phyloP scores from a whole-genome alignment of 208 protist species.

The Leishmania braziliensis region DNA sequence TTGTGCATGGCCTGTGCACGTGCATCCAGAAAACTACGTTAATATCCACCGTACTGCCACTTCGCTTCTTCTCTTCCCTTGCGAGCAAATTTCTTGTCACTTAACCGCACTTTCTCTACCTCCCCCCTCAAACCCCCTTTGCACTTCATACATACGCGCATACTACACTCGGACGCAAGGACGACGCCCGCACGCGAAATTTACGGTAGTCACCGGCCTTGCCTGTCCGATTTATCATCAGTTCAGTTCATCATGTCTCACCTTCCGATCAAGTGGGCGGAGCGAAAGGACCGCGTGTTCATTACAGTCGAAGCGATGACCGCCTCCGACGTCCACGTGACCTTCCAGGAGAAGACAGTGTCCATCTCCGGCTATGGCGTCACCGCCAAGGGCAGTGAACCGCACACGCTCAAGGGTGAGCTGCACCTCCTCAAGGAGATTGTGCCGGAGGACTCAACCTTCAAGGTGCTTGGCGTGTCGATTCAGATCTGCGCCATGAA shows the following conservation, averaged over 20 bases:
- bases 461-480: slow-evolving; percentile 84
- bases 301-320: slow-evolving; percentile 83
- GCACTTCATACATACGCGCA: background rate
- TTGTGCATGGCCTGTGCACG: background rate
- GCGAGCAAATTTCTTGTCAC: background rate
- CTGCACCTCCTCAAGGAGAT: slow-evolving; percentile 85
- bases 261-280: slow-evolving; percentile 90
- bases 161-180: background rate
- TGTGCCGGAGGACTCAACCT: slow-evolving; percentile 72
- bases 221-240: background rate
- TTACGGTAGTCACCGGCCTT: background rate
- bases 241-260: slow-evolving; percentile 49
- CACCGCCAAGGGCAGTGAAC: slow-evolving; percentile 61
- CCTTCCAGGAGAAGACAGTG: slow-evolving; percentile 82
- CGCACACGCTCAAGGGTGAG: slow-evolving; percentile 65
- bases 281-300: slow-evolving; percentile 87
- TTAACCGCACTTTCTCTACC: background rate
- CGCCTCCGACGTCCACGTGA: slow-evolving; percentile 73
- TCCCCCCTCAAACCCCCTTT: background rate
- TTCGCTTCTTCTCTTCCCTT: background rate
- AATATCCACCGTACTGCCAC: background rate
- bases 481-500: slow-evolving; percentile 91
- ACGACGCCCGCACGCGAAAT: background rate
- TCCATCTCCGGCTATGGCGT: slow-evolving; percentile 74
- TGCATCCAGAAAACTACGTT: background rate